These are phyloP conservation scores for Solanum clarkiae DNA, from an alignment of 257 asterid species.

Conservation along the genomic window DNA sequence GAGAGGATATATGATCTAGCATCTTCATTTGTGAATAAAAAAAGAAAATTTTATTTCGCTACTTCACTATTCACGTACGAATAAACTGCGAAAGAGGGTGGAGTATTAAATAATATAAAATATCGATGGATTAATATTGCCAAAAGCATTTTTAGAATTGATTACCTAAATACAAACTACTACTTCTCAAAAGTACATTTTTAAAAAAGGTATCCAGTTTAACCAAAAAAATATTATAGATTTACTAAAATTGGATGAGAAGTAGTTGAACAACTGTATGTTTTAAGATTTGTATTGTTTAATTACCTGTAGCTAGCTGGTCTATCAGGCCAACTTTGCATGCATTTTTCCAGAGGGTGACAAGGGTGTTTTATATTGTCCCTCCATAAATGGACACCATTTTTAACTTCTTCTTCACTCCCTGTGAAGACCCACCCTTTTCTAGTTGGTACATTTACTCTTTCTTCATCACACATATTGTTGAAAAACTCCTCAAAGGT, in stretches of 20 bases:
- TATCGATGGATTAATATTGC: not conserved
- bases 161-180: not conserved
- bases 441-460: not conserved
- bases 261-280: not conserved
- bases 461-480: slow-evolving; percentile 8
- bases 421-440: slow-evolving; percentile 17
- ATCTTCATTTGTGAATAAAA: too few species aligned
- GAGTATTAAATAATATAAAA: too few species aligned
- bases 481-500: slow-evolving; percentile 17
- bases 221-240: not conserved
- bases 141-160: not conserved
- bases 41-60: too few species aligned
- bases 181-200: not conserved
- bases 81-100: too few species aligned
- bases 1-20: too few species aligned
- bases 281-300: not conserved
- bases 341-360: slow-evolving; percentile 12
- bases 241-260: not conserved
- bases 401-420: slow-evolving; percentile 2
- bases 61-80: too few species aligned
- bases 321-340: slow-evolving; percentile 17
- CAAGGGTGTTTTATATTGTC: slow-evolving; percentile 12
- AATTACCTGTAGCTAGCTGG: slow-evolving; percentile 13
- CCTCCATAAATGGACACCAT: slow-evolving; percentile 18
- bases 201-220: not conserved